Evolutionary conservation across 164 flowering plant species (phyloP), one percentile per base, ranked within the genome.

Genomic region (Aristolochia fimbriata): DNA sequence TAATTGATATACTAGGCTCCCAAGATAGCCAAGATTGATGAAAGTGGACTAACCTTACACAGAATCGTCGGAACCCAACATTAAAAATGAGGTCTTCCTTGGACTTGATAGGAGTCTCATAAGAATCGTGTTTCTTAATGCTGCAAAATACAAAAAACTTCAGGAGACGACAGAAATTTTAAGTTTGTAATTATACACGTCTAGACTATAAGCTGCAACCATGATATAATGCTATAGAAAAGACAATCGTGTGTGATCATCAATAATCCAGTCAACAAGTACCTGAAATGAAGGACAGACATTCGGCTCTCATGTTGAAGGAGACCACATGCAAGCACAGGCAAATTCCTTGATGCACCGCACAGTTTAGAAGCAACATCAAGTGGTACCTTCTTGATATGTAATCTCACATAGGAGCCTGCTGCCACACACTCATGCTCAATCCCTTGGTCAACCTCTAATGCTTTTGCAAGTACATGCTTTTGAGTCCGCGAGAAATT

Each of bases 261-360:
- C n/a, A n/a, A n/a, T 12, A 52, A 52, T n/a, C 16, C 41, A 3
- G 43, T 1, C 47, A 19, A 33, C 15, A 13, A 19, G 48, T 72
- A 89, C 98, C 97, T 93, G 63, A 93, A 91, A 70, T 94, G 99
- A 59, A 91, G 88, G 31, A 94, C 99, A 52, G 99, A 94, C 79
- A 94, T 85, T 78, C 91, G 91, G 47, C 93, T 86, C 73, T 91
- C 99, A 63, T 94, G 97, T 66, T 88, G 97, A 74, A 94, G 70
- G 47, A 94, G 94, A 49, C 97, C 99, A 77, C 83, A 86, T 55
- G 80, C 76, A 69, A 80, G 53, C 24, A 91, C 70, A 4, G 97
- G 97, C 57, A 58, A 58, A 55, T 53, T 71, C 60, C 74, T 77
- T 10, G 79, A 71, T 55, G 64, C 57, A n/a, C 19, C 12, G 70